Evolutionary conservation across 495 filamentous ascomycete species (phyloP), one percentile per base, ranked within the genome.

Genomic region (Talaromyces proteolyticus): DNA sequence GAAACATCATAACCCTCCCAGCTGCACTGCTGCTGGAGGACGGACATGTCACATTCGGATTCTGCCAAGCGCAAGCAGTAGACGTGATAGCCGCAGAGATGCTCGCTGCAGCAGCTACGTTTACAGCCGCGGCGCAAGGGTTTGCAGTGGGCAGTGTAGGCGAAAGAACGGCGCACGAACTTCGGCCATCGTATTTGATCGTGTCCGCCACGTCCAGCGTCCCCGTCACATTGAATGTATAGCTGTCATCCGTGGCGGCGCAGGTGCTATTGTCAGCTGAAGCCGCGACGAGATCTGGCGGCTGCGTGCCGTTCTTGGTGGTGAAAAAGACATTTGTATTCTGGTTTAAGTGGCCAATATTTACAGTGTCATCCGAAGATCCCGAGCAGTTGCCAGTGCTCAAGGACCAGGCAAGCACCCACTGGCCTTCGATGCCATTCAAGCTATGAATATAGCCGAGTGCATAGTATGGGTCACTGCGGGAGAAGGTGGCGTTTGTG

Each of bases 271-370:
- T 56, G 12, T 29, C 26, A 45, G 56, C 57, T 26, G 63, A 64
- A 19, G 57, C 61, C 29, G 65, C 55, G 37, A 60, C 57, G 21
- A 68, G 52, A 45, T 64, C 61, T 10, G 51, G 36, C 51, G 51
- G 25, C 50, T 44, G 54, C 2, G 50, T 57, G 44, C 47, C 52
- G 20, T 58, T 54, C 5, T 55, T 38, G 53, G 53, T 64, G 34
- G 54, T 57, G 44, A 64, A 59, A 14, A n/a, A n/a, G 3, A 25
- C 7, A 23, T 45, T 6, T 8, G 5, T 20, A 1, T 18, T 24
- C 52, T 53, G 23, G 47, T 43, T 23, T 53, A 18, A 1, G 48
- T 24, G 24, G 48, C 53, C 10, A 36, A n/a, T 6, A 24, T 22
- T 11, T n/a, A 18, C 11, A n/a, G 38, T 40, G 6, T 40, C 12